A percentile compares a stretch with the other conserved stretches of the same genome.
Evolutionary conservation across 1,284 basidiomycete species (phyloP).

Genomic region (Leccinum huronense): DNA sequence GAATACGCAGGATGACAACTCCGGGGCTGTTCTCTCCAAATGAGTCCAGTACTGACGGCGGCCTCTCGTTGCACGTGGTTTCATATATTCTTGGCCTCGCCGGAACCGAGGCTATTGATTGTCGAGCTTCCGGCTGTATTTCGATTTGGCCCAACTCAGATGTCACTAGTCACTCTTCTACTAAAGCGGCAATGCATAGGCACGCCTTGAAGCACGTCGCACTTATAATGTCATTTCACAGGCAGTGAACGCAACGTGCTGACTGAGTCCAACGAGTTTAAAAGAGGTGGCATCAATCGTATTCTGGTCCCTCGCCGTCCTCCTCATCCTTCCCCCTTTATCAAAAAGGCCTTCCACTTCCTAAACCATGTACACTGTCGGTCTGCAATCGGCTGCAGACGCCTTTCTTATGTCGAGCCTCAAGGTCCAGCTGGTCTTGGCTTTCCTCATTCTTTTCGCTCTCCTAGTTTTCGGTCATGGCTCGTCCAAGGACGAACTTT

Average conservation of each 20-base stretch:
- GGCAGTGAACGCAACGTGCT: conserved; percentile 25
- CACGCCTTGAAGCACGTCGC: conserved; percentile 28
- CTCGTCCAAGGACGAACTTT: conserved; percentile 42
- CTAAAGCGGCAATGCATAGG: conserved; percentile 21
- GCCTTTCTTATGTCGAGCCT: conserved; percentile 58
- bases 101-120: conserved; percentile 32
- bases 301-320: conserved; percentile 23
- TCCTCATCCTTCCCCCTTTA: conserved; percentile 18
- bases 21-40: conserved; percentile 15
- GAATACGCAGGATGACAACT: conserved; percentile 10
- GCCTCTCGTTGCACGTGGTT: conserved; percentile 24
- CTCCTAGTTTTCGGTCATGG: conserved; percentile 44
- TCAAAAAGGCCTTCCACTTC: conserved; percentile 22
- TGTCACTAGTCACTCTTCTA: conserved; percentile 5
- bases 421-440: conserved; percentile 52
- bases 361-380: conserved; percentile 49
- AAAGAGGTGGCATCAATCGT: conserved; percentile 28
- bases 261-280: conserved; percentile 18
- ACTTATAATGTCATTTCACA: conserved; percentile 30
- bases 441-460: conserved; percentile 54
- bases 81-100: conserved; percentile 14
- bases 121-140: conserved; percentile 23
- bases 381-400: conserved; percentile 56
- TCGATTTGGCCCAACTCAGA: conserved; percentile 10
- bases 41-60: conserved; percentile 15